phyloP scores from a whole-genome alignment of 1,284 basidiomycete genomes.

The Trametes pubescens region DNA sequence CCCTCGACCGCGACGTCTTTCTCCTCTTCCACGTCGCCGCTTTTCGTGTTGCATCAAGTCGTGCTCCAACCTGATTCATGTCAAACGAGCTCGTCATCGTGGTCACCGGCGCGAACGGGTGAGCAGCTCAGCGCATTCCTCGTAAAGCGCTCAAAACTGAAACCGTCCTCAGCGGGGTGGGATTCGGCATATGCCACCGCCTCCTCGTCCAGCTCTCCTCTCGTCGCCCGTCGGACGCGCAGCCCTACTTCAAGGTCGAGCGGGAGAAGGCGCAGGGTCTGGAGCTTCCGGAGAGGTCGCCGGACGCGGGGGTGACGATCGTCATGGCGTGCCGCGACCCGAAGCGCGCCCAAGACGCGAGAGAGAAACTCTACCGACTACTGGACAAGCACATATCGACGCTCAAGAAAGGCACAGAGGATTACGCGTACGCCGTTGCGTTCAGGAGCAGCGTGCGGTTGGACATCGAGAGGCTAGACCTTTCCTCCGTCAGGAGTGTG shows the following conservation, averaged over 20 bases:
- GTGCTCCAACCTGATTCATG: neutral
- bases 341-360: conserved; percentile 70
- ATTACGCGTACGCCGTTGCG: conserved; percentile 58
- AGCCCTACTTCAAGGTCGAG: conserved; percentile 48
- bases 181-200: conserved; percentile 86
- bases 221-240: conserved; percentile 56
- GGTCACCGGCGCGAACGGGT: conserved; percentile 79
- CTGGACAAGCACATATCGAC: conserved; percentile 62
- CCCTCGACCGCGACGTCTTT: neutral
- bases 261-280: conserved; percentile 5
- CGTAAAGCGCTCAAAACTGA: neutral
- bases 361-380: conserved; percentile 57
- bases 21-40: neutral
- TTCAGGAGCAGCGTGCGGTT: conserved; percentile 73
- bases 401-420: conserved; percentile 45
- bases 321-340: conserved; percentile 85
- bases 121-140: neutral
- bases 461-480: conserved; percentile 70
- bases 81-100: conserved; percentile 55
- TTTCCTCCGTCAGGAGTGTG: conserved; percentile 69
- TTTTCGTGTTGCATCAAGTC: neutral
- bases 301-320: conserved; percentile 66
- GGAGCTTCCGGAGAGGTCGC: conserved; percentile 11
- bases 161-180: conserved; percentile 74
- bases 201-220: conserved; percentile 76